These are phyloP conservation scores for Fragaria ananassa DNA, from an alignment of 306 rosid species.

Conservation along the genomic window DNA sequence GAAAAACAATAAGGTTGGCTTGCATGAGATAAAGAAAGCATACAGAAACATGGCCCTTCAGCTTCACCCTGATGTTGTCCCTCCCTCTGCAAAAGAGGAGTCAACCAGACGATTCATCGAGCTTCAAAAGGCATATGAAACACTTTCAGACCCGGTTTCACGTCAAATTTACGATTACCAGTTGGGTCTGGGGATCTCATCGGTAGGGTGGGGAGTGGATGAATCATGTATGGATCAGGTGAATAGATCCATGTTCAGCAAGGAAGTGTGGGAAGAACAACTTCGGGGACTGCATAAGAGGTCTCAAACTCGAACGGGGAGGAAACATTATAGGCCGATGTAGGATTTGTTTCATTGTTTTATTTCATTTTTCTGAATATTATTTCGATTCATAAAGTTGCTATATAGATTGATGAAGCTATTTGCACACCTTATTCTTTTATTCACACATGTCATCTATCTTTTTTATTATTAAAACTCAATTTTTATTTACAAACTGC, in stretches of 20 bases:
- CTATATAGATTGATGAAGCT: too few species aligned
- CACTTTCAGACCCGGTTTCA: constrained; percentile 35
- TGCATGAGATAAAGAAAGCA: constrained; percentile 35
- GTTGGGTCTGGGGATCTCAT: constrained; percentile 18
- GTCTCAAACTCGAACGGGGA: constrained; percentile 27
- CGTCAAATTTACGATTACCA: constrained; percentile 34
- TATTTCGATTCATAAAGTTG: neutral
- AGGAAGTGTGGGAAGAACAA: constrained; percentile 40
- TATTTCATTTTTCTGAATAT: neutral
- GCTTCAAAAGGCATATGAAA: constrained; percentile 37
- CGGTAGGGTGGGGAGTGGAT: neutral
- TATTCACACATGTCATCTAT: too few species aligned
- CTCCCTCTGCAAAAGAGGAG: constrained; percentile 28
- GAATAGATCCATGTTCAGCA: constrained; percentile 9
- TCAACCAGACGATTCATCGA: constrained; percentile 32
- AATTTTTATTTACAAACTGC: too few species aligned
- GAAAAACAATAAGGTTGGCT: constrained; percentile 11
- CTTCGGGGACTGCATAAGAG: constrained; percentile 27
- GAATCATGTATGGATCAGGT: neutral
- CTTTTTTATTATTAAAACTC: too few species aligned
- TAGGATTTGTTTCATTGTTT: neutral
- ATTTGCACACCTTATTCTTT: too few species aligned
- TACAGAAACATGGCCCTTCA: constrained; percentile 37
- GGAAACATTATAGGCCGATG: constrained; percentile 10
- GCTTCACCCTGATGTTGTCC: constrained; percentile 34